Percentiles rank a stretch among this genome's conserved stretches.
These are phyloP conservation scores for Alternaria consortialis DNA, from an alignment of 2,329 filamentous ascomycete genomes.

Conservation along the genomic window DNA sequence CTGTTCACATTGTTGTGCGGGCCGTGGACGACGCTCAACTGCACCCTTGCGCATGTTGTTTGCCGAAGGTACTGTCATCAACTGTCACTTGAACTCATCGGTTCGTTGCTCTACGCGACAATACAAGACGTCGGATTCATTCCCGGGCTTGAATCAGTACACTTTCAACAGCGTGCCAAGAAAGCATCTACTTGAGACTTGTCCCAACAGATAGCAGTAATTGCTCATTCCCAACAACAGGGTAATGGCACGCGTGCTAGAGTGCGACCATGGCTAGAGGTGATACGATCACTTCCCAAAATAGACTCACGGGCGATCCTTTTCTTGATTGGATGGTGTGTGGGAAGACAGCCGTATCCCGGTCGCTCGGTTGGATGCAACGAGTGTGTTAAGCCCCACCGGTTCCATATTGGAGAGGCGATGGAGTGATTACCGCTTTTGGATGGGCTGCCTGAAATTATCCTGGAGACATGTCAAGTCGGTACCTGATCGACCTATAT, in stretches of 20 bases:
- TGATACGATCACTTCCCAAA: conserved; percentile 21
- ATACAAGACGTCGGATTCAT: background rate
- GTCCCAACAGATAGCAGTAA: conserved; percentile 2
- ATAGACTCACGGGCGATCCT: conserved; percentile 29
- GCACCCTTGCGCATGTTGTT: background rate
- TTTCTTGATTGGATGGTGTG: conserved; percentile 27
- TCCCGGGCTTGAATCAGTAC: background rate
- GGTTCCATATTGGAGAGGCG: conserved; percentile 30
- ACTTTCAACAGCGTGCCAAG: conserved; percentile 14
- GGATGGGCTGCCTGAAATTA: conserved; percentile 25
- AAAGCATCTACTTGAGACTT: conserved; percentile 15
- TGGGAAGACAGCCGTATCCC: conserved; percentile 31
- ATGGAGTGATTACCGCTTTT: conserved; percentile 24
- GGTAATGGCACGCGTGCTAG: conserved; percentile 11
- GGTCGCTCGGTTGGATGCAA: conserved; percentile 40
- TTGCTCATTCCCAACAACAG: conserved; percentile 19
- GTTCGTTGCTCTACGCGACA: conserved; percentile 1
- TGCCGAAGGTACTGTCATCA: background rate
- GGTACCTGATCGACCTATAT: conserved; percentile 16
- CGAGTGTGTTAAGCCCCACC: conserved; percentile 29
- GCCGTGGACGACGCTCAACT: background rate
- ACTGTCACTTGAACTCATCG: background rate
- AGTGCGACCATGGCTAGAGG: conserved; percentile 12
- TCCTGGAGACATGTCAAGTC: conserved; percentile 23
- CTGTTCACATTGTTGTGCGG: conserved; percentile 7